Evolutionary conservation across 208 protist species (phyloP).

Genomic region (Acanthamoeba lenticulata): DNA sequence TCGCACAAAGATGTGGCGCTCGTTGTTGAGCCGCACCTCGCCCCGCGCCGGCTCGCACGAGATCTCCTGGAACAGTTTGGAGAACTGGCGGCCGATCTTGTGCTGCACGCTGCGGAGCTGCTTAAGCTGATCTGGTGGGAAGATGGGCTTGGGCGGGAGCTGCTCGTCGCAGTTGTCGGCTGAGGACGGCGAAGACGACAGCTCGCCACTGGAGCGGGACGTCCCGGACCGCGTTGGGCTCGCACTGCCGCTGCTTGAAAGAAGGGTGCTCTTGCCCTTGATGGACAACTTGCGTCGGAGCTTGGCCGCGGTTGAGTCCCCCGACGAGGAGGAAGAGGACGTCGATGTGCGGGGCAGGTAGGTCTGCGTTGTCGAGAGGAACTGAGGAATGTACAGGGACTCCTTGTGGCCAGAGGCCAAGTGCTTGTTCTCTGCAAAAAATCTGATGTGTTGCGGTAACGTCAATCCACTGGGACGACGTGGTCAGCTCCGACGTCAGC

Average conservation of each 20-base stretch:
- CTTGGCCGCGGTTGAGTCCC: neutral
- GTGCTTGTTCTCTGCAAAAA: constrained; percentile 28
- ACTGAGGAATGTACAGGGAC: constrained; percentile 2
- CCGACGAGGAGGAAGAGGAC: neutral
- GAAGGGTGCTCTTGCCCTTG: neutral
- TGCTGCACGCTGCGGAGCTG: neutral
- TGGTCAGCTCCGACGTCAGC: neutral
- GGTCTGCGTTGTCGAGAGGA: constrained; percentile 3
- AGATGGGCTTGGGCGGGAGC: neutral
- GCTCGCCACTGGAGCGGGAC: neutral
- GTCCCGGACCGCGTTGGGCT: neutral
- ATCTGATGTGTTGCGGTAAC: neutral
- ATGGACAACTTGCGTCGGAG: neutral
- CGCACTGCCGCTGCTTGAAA: neutral
- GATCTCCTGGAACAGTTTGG: constrained; percentile 11
- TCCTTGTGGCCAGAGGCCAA: neutral
- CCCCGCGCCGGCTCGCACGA: neutral
- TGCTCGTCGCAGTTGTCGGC: neutral
- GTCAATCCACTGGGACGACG: neutral
- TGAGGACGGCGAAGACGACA: neutral
- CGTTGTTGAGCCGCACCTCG: constrained; percentile 30
- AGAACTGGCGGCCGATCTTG: neutral
- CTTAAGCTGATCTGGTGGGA: neutral
- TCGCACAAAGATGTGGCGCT: neutral
- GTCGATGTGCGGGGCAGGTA: too few relatives aligned